These are phyloP conservation scores for Xylaria sp. DNA, from an alignment of 2,329 filamentous ascomycete genomes.

Conservation along the genomic window DNA sequence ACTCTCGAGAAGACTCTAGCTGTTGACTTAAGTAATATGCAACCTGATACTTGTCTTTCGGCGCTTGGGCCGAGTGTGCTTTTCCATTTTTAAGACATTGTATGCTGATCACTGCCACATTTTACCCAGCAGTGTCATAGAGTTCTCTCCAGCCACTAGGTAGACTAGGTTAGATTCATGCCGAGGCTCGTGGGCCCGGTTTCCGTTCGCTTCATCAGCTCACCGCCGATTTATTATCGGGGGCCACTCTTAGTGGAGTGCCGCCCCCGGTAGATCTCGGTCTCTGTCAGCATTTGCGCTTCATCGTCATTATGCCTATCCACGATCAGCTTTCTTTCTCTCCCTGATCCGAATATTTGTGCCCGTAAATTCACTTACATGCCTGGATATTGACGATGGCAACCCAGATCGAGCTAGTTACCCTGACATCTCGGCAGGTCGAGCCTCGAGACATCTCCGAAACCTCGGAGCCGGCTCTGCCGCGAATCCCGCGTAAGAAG, in stretches of 20 bases:
- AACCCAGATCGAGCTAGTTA: constrained; percentile 33
- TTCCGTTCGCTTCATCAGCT: neutral
- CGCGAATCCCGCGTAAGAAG: constrained; percentile 53
- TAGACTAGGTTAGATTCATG: neutral
- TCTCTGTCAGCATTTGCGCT: constrained; percentile 8
- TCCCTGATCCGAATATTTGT: neutral
- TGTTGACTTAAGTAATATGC: too few species aligned
- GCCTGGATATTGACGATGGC: constrained; percentile 26
- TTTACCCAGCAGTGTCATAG: neutral
- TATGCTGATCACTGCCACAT: neutral
- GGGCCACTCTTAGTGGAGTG: constrained; percentile 11
- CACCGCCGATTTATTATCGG: constrained; percentile 14
- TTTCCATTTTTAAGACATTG: neutral
- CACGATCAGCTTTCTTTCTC: neutral
- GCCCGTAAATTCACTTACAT: neutral
- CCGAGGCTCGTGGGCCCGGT: neutral
- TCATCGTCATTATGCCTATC: neutral
- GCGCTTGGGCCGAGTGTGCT: too few species aligned
- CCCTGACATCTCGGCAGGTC: constrained; percentile 26
- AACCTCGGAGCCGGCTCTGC: constrained; percentile 23
- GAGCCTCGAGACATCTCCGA: constrained; percentile 23
- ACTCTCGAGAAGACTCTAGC: too few species aligned
- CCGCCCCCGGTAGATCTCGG: neutral
- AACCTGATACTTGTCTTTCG: too few species aligned
- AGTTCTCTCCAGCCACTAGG: neutral